Base-by-base conservation (phyloP, 805 yeast species). In the Torulaspora delbrueckii region DNA sequence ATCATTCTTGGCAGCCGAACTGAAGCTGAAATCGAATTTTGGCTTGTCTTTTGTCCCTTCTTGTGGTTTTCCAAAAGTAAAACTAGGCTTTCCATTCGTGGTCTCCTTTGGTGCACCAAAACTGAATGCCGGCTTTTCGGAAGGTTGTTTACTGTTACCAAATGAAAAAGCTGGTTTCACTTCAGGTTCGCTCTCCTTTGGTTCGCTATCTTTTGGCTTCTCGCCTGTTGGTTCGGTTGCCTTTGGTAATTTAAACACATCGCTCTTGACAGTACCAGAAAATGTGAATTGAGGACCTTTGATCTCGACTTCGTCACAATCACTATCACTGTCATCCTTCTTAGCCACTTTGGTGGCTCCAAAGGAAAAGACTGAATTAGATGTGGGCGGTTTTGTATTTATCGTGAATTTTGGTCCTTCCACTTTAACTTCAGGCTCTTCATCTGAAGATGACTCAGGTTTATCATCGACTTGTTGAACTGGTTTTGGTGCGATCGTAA, bases 331-430 rank as follows among this genome's bases (percentile, higher is more conserved):
- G 13, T 55, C 52, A 9, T 52, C 40, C 3, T 51, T 49, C 8
- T 57, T 42, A 2, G 53, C 52, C 33, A 43, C 42, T 31, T 53
- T 53, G 32, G 58, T 59, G 14, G 58, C 50, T 25, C 67, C 62
- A 46, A 79, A 73, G 24, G 72, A 68, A 60, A 79, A 79, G 5
- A 75, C 77, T n/a, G 79, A 70, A 45, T 72, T 69, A 3, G 70
- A 69, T 2, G 77, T 70, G 3, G 73, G 73, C 43, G 82, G 82
- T 24, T 74, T 71, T 24, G 69, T 57, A 12, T 59, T 62, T 25
- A 77, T 51, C 7, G 72, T 74, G 60, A 86, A 86, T 10, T 72
- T 65, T 16, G 95, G 95, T 1, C 95, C 95, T 62, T 85, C 78
- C 24, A 84, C 75, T 59, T 81, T 82, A 22, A 81, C 65, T 30